These are phyloP conservation scores for Ilyonectria mors-panacis DNA, from an alignment of 2,329 filamentous ascomycete genomes.

Conservation along the genomic window DNA sequence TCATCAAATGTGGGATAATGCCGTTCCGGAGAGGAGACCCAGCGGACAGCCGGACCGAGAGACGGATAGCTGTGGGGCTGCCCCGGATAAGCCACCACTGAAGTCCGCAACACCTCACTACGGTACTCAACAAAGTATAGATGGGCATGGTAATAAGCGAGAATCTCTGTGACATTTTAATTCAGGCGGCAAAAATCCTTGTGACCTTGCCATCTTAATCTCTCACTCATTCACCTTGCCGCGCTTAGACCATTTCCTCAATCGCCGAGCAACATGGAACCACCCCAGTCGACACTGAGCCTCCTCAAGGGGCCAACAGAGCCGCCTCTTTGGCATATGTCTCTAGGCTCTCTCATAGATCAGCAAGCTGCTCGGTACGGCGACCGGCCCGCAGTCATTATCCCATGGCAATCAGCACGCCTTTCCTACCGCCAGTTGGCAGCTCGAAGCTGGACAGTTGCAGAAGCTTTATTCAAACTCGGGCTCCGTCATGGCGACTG, in stretches of 20 bases:
- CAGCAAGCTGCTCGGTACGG: constrained; percentile 24
- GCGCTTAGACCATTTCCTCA: not conserved
- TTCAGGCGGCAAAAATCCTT: not conserved
- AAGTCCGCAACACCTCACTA: not conserved
- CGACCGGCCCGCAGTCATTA: constrained; percentile 15
- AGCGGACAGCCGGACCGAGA: not conserved
- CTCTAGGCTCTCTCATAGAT: constrained; percentile 17
- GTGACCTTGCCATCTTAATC: not conserved
- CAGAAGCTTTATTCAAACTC: constrained; percentile 32
- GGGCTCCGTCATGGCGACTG: constrained; percentile 27
- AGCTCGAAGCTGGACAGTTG: constrained; percentile 27
- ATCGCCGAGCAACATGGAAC: not conserved
- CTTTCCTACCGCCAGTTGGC: constrained; percentile 28
- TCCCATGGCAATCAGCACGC: constrained; percentile 30
- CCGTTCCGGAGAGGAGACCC: not conserved
- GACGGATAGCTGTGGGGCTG: not conserved
- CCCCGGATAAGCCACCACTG: not conserved
- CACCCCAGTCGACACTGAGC: not conserved
- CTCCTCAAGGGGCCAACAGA: constrained; percentile 10
- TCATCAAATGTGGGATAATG: not conserved
- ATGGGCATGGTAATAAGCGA: not conserved
- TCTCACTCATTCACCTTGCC: not conserved
- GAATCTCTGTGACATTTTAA: not conserved
- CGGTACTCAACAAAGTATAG: not conserved
- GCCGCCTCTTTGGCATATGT: constrained; percentile 7